Evolutionary conservation across 208 protist species (phyloP).

Genomic region (Blechomonas ayalai): DNA sequence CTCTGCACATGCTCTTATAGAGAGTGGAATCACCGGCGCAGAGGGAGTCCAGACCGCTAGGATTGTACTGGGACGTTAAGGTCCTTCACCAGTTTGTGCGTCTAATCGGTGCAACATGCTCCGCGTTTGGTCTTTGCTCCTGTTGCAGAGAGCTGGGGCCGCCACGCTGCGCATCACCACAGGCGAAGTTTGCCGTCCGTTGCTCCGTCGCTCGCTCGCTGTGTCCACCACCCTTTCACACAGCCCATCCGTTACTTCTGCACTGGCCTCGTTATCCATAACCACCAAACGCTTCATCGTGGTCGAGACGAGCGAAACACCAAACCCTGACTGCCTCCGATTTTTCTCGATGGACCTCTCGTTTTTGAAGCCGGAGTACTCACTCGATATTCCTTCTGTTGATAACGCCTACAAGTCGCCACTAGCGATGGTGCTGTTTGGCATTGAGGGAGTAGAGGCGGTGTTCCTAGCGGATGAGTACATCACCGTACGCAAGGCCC

Average conservation of each 20-base stretch:
- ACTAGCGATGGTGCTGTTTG: slow-evolving; percentile 59
- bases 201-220: neutral
- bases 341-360: slow-evolving; percentile 87
- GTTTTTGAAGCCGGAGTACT: slow-evolving; percentile 66
- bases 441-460: slow-evolving; percentile 52
- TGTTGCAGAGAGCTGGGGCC: too few relatives aligned
- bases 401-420: slow-evolving; percentile 69
- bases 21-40: too few relatives aligned
- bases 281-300: slow-evolving; percentile 33
- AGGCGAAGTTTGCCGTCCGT: too few relatives aligned
- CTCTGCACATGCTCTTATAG: too few relatives aligned
- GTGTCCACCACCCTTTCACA: neutral
- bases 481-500: slow-evolving; percentile 57
- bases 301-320: slow-evolving; percentile 76
- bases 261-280: neutral
- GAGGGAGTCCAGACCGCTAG: too few relatives aligned
- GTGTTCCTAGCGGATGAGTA: slow-evolving; percentile 82
- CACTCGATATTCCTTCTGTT: slow-evolving; percentile 62
- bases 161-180: too few relatives aligned
- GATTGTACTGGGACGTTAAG: too few relatives aligned
- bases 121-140: too few relatives aligned
- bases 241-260: neutral
- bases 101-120: too few relatives aligned
- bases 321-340: slow-evolving; percentile 77
- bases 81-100: too few relatives aligned